Evolutionary conservation across 1,139 yeast genomes (phyloP).

Genomic region (Scheffersomyces illinoinensis): DNA sequence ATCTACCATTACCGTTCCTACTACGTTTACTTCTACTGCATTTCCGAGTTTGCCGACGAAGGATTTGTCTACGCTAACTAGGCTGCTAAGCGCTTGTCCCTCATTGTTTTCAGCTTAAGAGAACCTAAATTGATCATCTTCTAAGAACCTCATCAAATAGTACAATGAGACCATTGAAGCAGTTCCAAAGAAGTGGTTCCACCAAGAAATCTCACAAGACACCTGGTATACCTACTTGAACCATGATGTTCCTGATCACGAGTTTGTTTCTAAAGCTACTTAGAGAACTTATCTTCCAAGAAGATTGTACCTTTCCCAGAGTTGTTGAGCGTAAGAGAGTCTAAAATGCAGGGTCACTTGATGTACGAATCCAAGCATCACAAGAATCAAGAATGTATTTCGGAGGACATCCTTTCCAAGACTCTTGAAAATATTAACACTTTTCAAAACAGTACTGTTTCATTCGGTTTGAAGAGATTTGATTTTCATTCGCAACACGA

Average conservation of each 20-base stretch:
- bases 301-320: conserved; percentile 29
- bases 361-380: conserved; percentile 12
- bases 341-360: conserved; percentile 17
- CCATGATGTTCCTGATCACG: conserved; percentile 8
- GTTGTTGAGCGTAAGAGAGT: conserved; percentile 15
- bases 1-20: conserved; percentile 60
- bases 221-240: conserved; percentile 19
- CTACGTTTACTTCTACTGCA: conserved; percentile 60
- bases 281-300: conserved; percentile 4
- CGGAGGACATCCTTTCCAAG: conserved; percentile 27
- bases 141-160: conserved; percentile 31
- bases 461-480: conserved; percentile 38
- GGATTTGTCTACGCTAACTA: conserved; percentile 54
- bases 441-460: conserved; percentile 25
- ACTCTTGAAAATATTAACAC: conserved; percentile 26
- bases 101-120: conserved; percentile 51
- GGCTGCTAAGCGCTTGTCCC: conserved; percentile 59
- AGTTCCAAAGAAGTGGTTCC: conserved; percentile 30
- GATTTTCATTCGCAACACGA: conserved; percentile 38
- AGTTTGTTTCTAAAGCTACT: neutral
- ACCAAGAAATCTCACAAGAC: conserved; percentile 8
- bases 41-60: conserved; percentile 55
- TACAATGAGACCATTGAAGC: conserved; percentile 25
- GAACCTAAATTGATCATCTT: conserved; percentile 56
- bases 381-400: conserved; percentile 25